Evolutionary conservation across 257 asterid genomes (phyloP).

Genomic region (Solanum sparsipilum): DNA sequence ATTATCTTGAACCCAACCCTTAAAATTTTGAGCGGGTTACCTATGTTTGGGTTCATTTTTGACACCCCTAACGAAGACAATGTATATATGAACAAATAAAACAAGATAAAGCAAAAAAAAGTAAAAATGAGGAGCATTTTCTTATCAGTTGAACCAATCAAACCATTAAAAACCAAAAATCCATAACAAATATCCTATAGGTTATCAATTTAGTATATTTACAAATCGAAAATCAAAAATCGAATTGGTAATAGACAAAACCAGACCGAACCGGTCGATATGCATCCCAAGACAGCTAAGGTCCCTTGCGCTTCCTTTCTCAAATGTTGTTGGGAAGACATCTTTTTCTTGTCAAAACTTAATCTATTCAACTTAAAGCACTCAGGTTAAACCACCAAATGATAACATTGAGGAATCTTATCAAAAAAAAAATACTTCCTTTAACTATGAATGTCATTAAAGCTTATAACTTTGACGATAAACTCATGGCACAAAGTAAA

Average conservation of each 20-base stretch:
- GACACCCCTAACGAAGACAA: no score
- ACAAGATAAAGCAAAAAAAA: no score
- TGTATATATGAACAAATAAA: neutral
- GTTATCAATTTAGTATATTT: neutral
- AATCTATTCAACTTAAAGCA: neutral
- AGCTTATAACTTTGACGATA: neutral
- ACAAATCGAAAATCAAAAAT: neutral
- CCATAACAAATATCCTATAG: no score
- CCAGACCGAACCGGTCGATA: neutral
- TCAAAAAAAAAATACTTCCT: neutral
- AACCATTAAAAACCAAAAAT: no score
- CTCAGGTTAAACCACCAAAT: neutral
- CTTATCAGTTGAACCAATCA: neutral
- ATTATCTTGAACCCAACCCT: no score
- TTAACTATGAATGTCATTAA: neutral
- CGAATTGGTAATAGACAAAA: neutral
- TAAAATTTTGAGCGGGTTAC: no score
- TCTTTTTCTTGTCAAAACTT: neutral
- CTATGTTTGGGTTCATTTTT: no score
- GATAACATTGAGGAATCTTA: neutral
- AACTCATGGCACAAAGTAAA: neutral
- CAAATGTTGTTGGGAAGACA: neutral
- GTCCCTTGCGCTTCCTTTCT: neutral
- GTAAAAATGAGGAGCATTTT: no score
- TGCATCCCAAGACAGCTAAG: neutral